A percentile compares a stretch with the other conserved stretches of the same genome.
phyloP scores from a whole-genome alignment of 2,329 filamentous ascomycete species.

The Penicillium sp. region DNA sequence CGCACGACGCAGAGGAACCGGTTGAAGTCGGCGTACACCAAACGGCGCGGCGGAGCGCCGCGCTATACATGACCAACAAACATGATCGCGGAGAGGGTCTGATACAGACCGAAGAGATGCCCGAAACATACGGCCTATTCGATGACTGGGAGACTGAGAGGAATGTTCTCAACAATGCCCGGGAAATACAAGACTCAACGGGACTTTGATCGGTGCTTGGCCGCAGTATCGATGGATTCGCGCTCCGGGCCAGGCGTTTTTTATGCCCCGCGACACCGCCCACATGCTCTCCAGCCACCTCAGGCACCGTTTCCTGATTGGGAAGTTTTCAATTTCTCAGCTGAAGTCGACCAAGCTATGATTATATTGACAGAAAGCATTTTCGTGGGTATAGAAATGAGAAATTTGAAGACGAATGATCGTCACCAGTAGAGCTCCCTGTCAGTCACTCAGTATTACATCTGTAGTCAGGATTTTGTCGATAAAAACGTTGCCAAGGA shows the following conservation, averaged over 20 bases:
- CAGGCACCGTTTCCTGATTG: slow-evolving; percentile 1
- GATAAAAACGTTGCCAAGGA: no score
- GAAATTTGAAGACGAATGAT: no score
- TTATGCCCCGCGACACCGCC: slow-evolving; percentile 14
- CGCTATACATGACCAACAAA: slow-evolving; percentile 32
- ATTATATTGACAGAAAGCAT: no score
- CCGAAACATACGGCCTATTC: slow-evolving; percentile 32
- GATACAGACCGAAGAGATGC: slow-evolving; percentile 32
- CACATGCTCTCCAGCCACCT: neutral
- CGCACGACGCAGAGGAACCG: slow-evolving; percentile 13
- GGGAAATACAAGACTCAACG: slow-evolving; percentile 1
- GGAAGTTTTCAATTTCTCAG: neutral
- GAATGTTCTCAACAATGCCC: neutral
- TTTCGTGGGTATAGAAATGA: no score
- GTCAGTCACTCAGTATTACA: no score
- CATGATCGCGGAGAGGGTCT: slow-evolving; percentile 31
- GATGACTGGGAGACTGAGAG: neutral
- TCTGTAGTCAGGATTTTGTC: no score
- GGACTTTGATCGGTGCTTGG: neutral
- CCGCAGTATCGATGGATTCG: neutral
- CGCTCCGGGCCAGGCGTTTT: slow-evolving; percentile 13
- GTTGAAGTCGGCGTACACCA: slow-evolving; percentile 24
- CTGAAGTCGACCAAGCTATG: no score
- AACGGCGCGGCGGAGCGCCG: slow-evolving; percentile 18
- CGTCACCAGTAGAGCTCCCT: no score